A percentile compares a stretch with the other conserved stretches of the same genome.
Evolutionary conservation across 257 asterid genomes (phyloP).

Genomic region (Solanum microdontum): DNA sequence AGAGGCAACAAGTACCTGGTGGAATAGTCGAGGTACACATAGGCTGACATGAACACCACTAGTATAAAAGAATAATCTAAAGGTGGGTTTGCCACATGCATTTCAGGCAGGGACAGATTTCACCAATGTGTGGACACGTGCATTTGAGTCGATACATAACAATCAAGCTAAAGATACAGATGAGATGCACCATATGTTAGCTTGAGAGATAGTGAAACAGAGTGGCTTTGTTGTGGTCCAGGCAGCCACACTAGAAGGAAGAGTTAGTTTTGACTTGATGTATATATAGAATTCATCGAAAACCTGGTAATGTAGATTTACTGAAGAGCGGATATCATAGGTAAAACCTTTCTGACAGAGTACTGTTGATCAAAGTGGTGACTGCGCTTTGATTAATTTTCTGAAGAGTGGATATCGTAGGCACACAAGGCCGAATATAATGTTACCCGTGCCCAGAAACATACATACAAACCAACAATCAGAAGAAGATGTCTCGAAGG

Average conservation of each 20-base stretch:
- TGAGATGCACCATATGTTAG: conserved; percentile 42
- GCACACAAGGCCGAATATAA: conserved; percentile 37
- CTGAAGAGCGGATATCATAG: neutral
- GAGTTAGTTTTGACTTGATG: neutral
- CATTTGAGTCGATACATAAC: conserved; percentile 66
- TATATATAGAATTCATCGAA: neutral
- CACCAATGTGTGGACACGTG: conserved; percentile 54
- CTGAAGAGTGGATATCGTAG: neutral
- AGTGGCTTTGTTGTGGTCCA: neutral
- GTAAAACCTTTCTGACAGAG: neutral
- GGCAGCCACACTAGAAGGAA: neutral
- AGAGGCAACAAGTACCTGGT: neutral
- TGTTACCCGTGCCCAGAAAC: conserved; percentile 25
- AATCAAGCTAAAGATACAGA: conserved; percentile 35
- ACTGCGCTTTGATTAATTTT: neutral
- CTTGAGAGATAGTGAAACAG: neutral
- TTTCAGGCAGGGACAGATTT: conserved; percentile 87
- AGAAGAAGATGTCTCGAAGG: conserved; percentile 78
- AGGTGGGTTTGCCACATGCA: conserved; percentile 67
- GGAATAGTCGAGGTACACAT: neutral
- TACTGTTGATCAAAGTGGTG: neutral
- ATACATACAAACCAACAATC: conserved; percentile 41
- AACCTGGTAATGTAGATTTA: neutral
- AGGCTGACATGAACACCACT: neutral
- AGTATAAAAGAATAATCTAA: conserved; percentile 36